Evolutionary conservation across 106 monocot genomes (phyloP).

Genomic region (Vanilla planifolia): DNA sequence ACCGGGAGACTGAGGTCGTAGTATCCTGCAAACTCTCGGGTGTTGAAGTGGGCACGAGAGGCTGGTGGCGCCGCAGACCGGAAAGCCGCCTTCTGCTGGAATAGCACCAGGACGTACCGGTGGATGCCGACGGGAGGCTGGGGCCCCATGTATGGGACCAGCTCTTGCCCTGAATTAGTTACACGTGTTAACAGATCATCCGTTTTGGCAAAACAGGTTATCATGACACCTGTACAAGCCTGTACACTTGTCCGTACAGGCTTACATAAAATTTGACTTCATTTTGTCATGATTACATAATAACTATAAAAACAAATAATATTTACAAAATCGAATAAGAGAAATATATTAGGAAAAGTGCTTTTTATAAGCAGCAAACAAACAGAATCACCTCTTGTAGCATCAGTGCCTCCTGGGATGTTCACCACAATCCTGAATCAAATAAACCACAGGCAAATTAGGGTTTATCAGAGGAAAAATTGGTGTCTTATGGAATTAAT

Average conservation of each 20-base stretch:
- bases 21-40: conserved; percentile 53
- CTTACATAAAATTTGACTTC: too few relatives aligned
- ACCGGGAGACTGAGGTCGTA: conserved; percentile 68
- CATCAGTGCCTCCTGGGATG: conserved; percentile 67
- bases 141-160: conserved; percentile 70
- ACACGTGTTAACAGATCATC: too few relatives aligned
- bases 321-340: too few relatives aligned
- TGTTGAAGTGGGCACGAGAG: conserved; percentile 59
- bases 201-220: too few relatives aligned
- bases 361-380: too few relatives aligned
- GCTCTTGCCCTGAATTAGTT: conserved; percentile 39
- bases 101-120: conserved; percentile 65
- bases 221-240: too few relatives aligned
- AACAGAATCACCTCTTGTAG: conserved; percentile 36
- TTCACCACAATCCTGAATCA: conserved; percentile 63
- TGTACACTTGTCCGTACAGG: too few relatives aligned
- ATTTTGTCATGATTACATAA: too few relatives aligned
- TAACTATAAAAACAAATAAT: too few relatives aligned
- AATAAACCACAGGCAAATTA: background rate
- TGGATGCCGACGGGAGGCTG: conserved; percentile 83
- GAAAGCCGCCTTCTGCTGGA: conserved; percentile 40
- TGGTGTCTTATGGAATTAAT: background rate
- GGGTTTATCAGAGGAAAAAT: background rate
- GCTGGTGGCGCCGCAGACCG: conserved; percentile 15
- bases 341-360: too few relatives aligned